These are phyloP conservation scores for Fusarium pilosicola DNA, from an alignment of 2,329 filamentous ascomycete genomes.

Conservation along the genomic window DNA sequence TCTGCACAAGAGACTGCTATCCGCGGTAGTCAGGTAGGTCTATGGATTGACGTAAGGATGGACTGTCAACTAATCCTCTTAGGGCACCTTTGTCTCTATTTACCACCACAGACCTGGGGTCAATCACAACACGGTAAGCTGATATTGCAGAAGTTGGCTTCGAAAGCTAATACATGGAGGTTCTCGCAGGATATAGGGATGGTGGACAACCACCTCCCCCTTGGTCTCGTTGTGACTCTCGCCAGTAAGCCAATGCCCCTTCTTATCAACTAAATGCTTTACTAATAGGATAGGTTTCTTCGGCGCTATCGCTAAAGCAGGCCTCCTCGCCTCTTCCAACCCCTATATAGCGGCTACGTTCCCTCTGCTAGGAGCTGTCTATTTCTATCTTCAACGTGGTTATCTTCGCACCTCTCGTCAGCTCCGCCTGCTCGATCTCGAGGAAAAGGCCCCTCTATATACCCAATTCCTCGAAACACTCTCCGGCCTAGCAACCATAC, in stretches of 20 bases:
- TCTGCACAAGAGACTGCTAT: constrained; percentile 40
- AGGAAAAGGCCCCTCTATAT: constrained; percentile 54
- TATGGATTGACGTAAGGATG: fast-evolving
- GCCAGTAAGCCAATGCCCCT: constrained; percentile 47
- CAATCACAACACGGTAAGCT: constrained; percentile 52
- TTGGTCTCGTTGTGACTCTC: constrained; percentile 47
- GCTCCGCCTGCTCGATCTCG: constrained; percentile 54
- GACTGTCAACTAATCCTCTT: constrained; percentile 7
- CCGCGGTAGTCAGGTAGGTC: constrained; percentile 32
- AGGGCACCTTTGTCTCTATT: constrained; percentile 56
- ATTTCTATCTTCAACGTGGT: constrained; percentile 56
- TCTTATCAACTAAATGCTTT: background rate
- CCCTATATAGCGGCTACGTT: constrained; percentile 53
- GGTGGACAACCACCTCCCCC: constrained; percentile 54
- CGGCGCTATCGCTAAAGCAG: constrained; percentile 39
- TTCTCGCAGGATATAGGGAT: constrained; percentile 58
- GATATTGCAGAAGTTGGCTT: fast-evolving
- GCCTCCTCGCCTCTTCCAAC: constrained; percentile 39
- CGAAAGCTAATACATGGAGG: constrained; percentile 30
- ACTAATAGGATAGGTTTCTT: constrained; percentile 47
- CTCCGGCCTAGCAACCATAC: constrained; percentile 59
- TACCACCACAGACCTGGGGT: constrained; percentile 52
- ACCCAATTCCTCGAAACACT: constrained; percentile 58
- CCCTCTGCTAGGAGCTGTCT: constrained; percentile 53
- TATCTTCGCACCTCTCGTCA: constrained; percentile 57